Evolutionary conservation across 257 asterid genomes (phyloP).

Genomic region (Capsicum chinense): DNA sequence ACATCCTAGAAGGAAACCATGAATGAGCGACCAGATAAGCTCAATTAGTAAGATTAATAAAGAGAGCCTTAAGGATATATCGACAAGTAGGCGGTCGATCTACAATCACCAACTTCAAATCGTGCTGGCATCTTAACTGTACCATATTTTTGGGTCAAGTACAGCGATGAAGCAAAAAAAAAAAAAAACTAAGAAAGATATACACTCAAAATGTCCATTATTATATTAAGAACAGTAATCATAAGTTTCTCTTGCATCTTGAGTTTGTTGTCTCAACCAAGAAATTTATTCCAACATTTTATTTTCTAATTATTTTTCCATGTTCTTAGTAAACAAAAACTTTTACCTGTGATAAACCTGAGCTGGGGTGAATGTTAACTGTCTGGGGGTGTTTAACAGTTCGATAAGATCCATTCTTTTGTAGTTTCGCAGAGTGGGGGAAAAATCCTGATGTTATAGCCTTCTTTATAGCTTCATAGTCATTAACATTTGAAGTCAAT

Average conservation of each 20-base stretch:
- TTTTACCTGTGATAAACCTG: constrained; percentile 79
- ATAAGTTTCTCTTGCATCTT: background rate
- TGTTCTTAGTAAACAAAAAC: constrained; percentile 7
- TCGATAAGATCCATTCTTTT: constrained; percentile 82
- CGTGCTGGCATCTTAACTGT: constrained; percentile 4
- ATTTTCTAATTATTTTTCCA: background rate
- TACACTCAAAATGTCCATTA: background rate
- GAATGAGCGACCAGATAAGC: background rate
- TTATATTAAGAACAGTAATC: background rate
- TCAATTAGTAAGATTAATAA: background rate
- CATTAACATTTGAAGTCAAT: constrained; percentile 61
- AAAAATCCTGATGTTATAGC: constrained; percentile 83
- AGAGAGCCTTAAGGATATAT: too few relatives aligned
- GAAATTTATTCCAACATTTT: background rate
- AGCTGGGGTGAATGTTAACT: constrained; percentile 88
- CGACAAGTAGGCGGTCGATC: background rate
- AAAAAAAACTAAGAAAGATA: background rate
- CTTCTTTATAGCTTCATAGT: constrained; percentile 71
- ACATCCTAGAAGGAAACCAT: background rate
- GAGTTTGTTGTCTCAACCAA: background rate
- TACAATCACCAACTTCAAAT: constrained; percentile 12
- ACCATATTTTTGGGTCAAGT: constrained; percentile 6
- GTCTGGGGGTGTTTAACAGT: constrained; percentile 89
- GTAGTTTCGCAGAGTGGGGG: constrained; percentile 82
- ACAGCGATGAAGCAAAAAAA: background rate